Percentiles rank a stretch among this genome's conserved stretches.
Evolutionary conservation across 1,139 yeast species (phyloP).

Genomic region (Debaryomyces nepalensis): DNA sequence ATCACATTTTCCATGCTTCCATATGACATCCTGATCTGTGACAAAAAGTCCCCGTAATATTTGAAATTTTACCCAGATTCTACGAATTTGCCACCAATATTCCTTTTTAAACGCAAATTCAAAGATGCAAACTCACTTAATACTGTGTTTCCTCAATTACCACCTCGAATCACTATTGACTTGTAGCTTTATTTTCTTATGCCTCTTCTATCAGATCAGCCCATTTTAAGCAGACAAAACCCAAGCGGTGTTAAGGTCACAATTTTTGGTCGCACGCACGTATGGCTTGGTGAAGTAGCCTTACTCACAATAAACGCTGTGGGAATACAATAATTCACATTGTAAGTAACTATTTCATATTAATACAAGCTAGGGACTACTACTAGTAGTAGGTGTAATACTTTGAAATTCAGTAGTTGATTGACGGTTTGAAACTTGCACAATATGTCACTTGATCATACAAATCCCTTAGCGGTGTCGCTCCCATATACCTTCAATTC

Average conservation of each 20-base stretch:
- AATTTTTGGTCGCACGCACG: constrained; percentile 3
- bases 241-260: too few species aligned
- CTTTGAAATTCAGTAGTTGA: not conserved
- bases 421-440: not conserved
- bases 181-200: not conserved
- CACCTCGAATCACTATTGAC: not conserved
- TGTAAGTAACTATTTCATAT: not conserved
- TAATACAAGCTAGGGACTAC: not conserved
- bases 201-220: not conserved
- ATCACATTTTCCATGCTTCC: constrained; percentile 26
- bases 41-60: too few species aligned
- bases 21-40: not conserved
- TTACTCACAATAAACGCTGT: not conserved
- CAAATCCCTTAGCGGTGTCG: constrained; percentile 44
- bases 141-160: too few species aligned
- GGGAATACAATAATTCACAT: too few species aligned
- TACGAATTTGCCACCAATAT: not conserved
- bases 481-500: constrained; percentile 41
- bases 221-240: constrained; percentile 2
- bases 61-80: not conserved
- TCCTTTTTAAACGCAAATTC: not conserved
- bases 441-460: constrained; percentile 25
- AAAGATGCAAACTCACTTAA: not conserved
- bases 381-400: not conserved
- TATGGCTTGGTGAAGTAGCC: not conserved